phyloP scores from a whole-genome alignment of 1,139 yeast species.

The Yamadazyma sp. region DNA sequence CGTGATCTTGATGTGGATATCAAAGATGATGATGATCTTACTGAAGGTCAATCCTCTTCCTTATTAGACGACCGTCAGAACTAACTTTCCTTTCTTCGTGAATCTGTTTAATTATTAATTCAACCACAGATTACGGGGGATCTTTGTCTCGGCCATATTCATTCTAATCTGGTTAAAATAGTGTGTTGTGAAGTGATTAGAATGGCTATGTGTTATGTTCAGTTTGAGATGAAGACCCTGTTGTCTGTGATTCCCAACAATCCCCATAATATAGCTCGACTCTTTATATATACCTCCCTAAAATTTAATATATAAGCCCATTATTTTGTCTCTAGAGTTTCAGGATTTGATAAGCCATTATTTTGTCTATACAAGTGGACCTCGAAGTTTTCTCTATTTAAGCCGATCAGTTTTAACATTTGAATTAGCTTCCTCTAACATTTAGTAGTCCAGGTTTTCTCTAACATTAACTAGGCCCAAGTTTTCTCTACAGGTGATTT shows the following conservation, averaged over 20 bases:
- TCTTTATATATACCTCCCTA: conserved; percentile 7
- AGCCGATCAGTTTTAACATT: no score
- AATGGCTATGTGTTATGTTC: conserved; percentile 2
- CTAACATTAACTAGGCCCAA: no score
- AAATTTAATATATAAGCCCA: conserved; percentile 3
- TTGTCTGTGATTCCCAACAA: conserved; percentile 2
- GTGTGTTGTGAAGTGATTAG: conserved; percentile 6
- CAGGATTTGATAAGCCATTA: neutral
- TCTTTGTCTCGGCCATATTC: no score
- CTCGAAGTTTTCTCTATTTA: no score
- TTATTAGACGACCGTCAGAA: conserved; percentile 3
- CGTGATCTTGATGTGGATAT: conserved; percentile 57
- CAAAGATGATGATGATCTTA: conserved; percentile 35
- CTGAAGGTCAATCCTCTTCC: conserved; percentile 5
- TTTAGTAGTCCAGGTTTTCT: no score
- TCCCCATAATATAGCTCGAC: conserved; percentile 14
- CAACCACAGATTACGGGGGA: no score
- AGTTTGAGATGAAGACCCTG: neutral
- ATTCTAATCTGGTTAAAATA: neutral
- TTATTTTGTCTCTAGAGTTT: neutral
- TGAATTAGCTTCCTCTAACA: no score
- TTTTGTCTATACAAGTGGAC: no score
- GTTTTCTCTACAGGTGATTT: no score
- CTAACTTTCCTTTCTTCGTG: neutral
- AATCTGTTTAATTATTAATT: neutral